phyloP scores from a whole-genome alignment of 768 basidiomycete genomes.

The Hemileccinum rubropunctum region DNA sequence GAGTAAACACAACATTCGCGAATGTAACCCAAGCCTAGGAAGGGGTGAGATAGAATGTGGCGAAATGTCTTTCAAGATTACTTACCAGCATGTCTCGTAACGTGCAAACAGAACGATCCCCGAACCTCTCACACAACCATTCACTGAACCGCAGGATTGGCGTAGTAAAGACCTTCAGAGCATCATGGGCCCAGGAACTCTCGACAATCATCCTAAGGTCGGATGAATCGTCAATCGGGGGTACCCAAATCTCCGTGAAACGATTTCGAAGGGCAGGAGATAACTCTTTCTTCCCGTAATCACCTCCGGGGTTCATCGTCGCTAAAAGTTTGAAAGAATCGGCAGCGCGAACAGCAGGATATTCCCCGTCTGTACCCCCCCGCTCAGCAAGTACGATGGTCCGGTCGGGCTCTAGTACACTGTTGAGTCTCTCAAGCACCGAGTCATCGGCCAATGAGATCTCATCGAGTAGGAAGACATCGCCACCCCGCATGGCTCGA shows the following conservation, averaged over 20 bases:
- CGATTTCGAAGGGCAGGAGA: constrained; percentile 96
- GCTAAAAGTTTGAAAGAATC: constrained; percentile 84
- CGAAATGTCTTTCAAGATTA: constrained; percentile 1
- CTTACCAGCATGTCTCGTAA: constrained; percentile 87
- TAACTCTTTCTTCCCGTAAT: constrained; percentile 98
- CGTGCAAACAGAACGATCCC: constrained; percentile 65
- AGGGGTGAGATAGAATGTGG: constrained; percentile 3
- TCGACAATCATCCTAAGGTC: constrained; percentile 81
- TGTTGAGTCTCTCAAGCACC: constrained; percentile 94
- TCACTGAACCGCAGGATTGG: constrained; percentile 73
- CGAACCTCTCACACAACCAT: constrained; percentile 68
- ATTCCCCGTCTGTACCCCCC: constrained; percentile 70
- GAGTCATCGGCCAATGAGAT: constrained; percentile 98
- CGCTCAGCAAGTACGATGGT: constrained; percentile 91
- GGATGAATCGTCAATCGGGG: constrained; percentile 63
- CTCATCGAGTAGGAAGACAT: constrained; percentile 90
- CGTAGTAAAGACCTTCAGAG: constrained; percentile 53
- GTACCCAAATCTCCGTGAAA: constrained; percentile 99
- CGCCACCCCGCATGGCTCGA: constrained; percentile 82
- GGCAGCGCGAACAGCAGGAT: constrained; percentile 63
- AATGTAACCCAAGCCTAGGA: constrained; percentile 90
- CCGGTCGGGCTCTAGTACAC: constrained; percentile 89
- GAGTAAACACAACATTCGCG: constrained; percentile 56
- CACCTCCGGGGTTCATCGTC: constrained; percentile 99
- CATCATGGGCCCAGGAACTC: constrained; percentile 59